These are phyloP conservation scores for Cyclocybe aegerita DNA, from an alignment of 768 basidiomycete genomes.

Conservation along the genomic window DNA sequence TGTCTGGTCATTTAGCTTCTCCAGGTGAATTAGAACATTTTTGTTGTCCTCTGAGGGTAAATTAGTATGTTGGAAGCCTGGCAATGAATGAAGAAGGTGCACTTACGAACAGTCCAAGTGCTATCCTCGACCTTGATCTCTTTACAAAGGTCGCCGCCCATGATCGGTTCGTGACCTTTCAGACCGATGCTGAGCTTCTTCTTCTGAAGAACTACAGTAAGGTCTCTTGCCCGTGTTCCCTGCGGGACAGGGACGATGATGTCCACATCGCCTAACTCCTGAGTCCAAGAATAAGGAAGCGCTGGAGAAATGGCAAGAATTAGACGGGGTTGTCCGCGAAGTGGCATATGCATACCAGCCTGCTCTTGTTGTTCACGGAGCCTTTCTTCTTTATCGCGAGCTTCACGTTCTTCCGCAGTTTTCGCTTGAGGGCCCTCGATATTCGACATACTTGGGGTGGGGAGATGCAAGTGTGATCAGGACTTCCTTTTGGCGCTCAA, in stretches of 20 bases:
- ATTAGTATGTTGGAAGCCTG: not conserved
- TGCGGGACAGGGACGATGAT: slow-evolving; percentile 81
- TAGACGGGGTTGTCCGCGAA: slow-evolving; percentile 12
- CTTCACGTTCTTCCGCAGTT: slow-evolving; percentile 72
- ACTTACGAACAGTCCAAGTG: slow-evolving; percentile 91
- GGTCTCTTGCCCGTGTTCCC: slow-evolving; percentile 80
- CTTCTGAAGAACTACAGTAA: slow-evolving; percentile 74
- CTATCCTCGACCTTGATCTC: slow-evolving; percentile 96
- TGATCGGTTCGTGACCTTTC: slow-evolving; percentile 82
- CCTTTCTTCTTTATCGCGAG: slow-evolving; percentile 65
- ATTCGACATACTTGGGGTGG: not conserved
- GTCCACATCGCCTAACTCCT: slow-evolving; percentile 86
- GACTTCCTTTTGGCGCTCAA: not conserved
- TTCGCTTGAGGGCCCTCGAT: slow-evolving; percentile 53
- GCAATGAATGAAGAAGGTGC: not conserved
- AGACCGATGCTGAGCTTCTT: slow-evolving; percentile 80
- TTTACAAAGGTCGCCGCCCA: slow-evolving; percentile 89
- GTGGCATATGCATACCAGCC: slow-evolving; percentile 57
- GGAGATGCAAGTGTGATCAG: not conserved
- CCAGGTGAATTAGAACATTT: slow-evolving; percentile 71
- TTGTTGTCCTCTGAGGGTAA: slow-evolving; percentile 69
- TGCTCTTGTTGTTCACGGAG: slow-evolving; percentile 78
- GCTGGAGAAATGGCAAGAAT: slow-evolving; percentile 41
- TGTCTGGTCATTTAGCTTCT: slow-evolving; percentile 82
- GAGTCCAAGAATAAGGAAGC: slow-evolving; percentile 90